Base-by-base conservation (phyloP, 257 asterid species). In the Thymus quinquecostatus region DNA sequence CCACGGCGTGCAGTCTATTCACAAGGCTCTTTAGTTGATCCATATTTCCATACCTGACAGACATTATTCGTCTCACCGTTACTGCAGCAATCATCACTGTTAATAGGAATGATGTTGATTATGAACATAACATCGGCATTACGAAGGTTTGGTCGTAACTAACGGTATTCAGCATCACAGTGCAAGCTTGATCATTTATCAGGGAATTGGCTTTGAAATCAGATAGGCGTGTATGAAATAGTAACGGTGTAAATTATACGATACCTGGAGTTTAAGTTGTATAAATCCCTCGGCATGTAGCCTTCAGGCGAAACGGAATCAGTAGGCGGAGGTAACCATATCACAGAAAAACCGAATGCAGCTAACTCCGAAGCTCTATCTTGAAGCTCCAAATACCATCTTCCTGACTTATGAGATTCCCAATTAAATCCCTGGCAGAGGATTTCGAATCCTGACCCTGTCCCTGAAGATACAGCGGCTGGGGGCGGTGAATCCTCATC, bases 301-400 rank as follows among this genome's bases (percentile, higher is more conserved):
- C 99, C 99, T 83, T 95, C 99, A 45, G 99, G 85, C 43, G 99
- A 95, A 69, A 95, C 98, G 10, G 99, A 95, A 44, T 89, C 98
- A 5, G 99, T 95, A 21, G 98, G 99, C 33, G 98, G 99, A 66
- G 99, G 99, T 79, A 95, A 83, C 99, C 99, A 92, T 68, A 95
- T 78, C 70, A 92, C 90, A 29, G 92, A 89, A 74, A 95, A 88
- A 78, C 99, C 99, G 65, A 92, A 83, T 34, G 91, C 79, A 34
- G 99, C 81, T 76, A 95, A 79, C 76, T 89, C 84, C 5, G 82
- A 78, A 80, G 91, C 96, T 78, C 81, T 88, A 48, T 85, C 91
- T 27, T 82, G 80, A 73, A 94, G 89, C 79, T 94, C 92, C 81
- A 66, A 44, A 76, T 94, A 94, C 98, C 98, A 94, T 44, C 84